These are phyloP conservation scores for Ormosia emarginata DNA, from an alignment of 306 rosid genomes.

Conservation along the genomic window DNA sequence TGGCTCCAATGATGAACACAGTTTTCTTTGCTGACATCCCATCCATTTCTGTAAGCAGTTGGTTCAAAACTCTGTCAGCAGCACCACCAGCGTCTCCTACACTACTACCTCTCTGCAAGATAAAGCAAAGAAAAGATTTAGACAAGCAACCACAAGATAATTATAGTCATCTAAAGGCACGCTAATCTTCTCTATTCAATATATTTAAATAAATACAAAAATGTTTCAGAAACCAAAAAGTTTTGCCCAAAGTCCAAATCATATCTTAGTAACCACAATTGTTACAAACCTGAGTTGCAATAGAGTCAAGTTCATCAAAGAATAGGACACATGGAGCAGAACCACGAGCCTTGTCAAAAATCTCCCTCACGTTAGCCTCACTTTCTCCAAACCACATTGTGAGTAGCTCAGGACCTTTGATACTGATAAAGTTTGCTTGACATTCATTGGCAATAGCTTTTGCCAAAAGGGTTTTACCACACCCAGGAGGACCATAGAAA, in stretches of 20 bases:
- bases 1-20: constrained; percentile 94
- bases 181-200: neutral
- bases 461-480: constrained; percentile 97
- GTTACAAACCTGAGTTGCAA: constrained; percentile 90
- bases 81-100: constrained; percentile 99
- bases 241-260: neutral
- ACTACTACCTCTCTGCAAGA: constrained; percentile 86
- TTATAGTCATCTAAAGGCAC: neutral
- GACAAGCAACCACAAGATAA: neutral
- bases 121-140: constrained; percentile 17
- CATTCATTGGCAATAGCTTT: constrained; percentile 99
- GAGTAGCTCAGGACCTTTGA: constrained; percentile 97
- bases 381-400: constrained; percentile 99
- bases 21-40: constrained; percentile 99
- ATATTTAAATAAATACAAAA: constrained; percentile 11
- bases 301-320: constrained; percentile 97
- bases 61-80: constrained; percentile 95
- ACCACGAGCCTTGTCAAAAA: constrained; percentile 97
- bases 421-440: constrained; percentile 95
- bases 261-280: neutral
- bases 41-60: constrained; percentile 95
- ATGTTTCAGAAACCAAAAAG: neutral
- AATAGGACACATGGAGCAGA: constrained; percentile 99
- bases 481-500: constrained; percentile 98
- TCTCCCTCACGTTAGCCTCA: constrained; percentile 98